A percentile compares a stretch with the other conserved stretches of the same genome.
phyloP scores from a whole-genome alignment of 169 alveolate genomes.

The Plasmodium berghei region DNA sequence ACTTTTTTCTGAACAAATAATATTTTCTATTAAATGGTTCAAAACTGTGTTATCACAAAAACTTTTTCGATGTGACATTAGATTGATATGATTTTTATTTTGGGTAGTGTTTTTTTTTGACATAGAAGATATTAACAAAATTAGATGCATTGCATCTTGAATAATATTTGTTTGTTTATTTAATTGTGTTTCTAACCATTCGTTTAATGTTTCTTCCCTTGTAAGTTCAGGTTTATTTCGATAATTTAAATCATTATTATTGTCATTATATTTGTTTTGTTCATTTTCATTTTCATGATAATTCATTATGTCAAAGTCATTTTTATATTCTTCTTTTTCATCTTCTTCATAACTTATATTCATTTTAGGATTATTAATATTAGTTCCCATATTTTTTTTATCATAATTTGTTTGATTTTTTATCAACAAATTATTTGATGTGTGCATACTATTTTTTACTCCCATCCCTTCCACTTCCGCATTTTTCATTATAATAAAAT shows the following conservation, averaged over 20 bases:
- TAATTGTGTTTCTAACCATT: conserved; percentile 58
- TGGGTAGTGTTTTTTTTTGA: no score
- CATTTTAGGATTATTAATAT: neutral
- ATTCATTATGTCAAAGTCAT: neutral
- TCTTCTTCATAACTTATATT: neutral
- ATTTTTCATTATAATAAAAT: neutral
- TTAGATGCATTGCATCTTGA: conserved; percentile 35
- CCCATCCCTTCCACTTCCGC: neutral
- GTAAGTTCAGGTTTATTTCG: conserved; percentile 20
- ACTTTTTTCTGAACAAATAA: neutral
- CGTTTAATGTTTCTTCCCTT: conserved; percentile 57
- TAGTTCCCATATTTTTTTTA: no score
- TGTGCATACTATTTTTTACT: neutral
- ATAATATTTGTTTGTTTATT: conserved; percentile 40
- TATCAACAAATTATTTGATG: neutral
- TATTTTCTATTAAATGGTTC: no score
- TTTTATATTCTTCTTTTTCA: neutral
- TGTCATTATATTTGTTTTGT: neutral
- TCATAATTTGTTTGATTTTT: neutral
- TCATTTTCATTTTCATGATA: neutral
- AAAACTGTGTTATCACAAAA: no score
- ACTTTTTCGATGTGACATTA: no score
- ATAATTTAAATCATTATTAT: neutral
- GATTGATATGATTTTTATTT: no score
- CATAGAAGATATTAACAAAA: neutral